A percentile compares a stretch with the other conserved stretches of the same genome.
Evolutionary conservation across 768 basidiomycete genomes (phyloP).

Genomic region (Collybia sp.): DNA sequence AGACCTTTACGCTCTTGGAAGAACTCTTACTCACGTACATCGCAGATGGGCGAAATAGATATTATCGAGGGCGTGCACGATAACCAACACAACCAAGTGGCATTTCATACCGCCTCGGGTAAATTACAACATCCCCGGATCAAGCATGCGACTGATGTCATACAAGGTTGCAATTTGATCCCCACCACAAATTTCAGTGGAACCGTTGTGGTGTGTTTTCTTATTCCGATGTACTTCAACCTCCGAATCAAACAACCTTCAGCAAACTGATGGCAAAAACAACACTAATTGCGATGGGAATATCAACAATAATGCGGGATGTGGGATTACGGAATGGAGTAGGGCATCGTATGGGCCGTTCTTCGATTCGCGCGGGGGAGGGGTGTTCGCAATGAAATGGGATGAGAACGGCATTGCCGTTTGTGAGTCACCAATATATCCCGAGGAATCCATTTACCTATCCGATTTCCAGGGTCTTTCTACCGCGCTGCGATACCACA

Average conservation of each 20-base stretch:
- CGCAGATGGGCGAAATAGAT: constrained; percentile 74
- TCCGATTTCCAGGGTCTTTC: constrained; percentile 59
- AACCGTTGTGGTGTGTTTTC: constrained; percentile 47
- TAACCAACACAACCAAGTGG: constrained; percentile 80
- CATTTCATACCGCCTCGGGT: constrained; percentile 73
- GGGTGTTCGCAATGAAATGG: constrained; percentile 90
- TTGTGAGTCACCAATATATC: constrained; percentile 43
- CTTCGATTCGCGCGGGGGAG: constrained; percentile 78
- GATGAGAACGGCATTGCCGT: constrained; percentile 70
- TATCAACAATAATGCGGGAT: constrained; percentile 61
- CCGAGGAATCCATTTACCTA: constrained; percentile 3
- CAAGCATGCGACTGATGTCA: constrained; percentile 2
- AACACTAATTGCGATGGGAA: constrained; percentile 52
- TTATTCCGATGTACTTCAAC: neutral
- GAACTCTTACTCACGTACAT: constrained; percentile 7
- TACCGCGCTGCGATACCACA: constrained; percentile 72
- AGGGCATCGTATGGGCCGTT: constrained; percentile 78
- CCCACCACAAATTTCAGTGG: constrained; percentile 57
- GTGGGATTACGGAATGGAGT: constrained; percentile 77
- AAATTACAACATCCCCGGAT: constrained; percentile 6
- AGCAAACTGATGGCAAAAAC: constrained; percentile 45
- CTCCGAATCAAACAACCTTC: neutral
- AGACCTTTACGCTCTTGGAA: neutral
- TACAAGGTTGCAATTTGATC: constrained; percentile 54
- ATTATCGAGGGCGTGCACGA: constrained; percentile 85